These are phyloP conservation scores for Cladosporium sp. DNA, from an alignment of 2,329 filamentous ascomycete genomes.

Conservation along the genomic window DNA sequence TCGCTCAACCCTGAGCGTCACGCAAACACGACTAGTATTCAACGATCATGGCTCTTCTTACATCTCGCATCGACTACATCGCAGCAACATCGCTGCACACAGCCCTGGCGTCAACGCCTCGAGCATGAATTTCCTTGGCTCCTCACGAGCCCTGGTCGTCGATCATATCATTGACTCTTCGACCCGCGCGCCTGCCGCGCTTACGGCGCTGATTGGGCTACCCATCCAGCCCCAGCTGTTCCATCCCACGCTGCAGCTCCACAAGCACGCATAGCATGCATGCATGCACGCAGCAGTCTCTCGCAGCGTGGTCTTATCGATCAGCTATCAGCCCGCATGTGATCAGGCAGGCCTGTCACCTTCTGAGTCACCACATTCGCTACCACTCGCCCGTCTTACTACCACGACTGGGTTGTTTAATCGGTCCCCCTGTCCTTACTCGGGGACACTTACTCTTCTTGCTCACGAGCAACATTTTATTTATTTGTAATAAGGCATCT, in stretches of 20 bases:
- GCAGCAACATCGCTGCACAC: background rate
- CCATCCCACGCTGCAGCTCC: conserved; percentile 7
- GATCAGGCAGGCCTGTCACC: conserved; percentile 11
- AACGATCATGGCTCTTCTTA: conserved; percentile 1
- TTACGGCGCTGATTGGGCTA: background rate
- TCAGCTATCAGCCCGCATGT: conserved; percentile 1
- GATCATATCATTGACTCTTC: conserved; percentile 2
- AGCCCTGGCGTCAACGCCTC: background rate
- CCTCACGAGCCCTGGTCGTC: conserved; percentile 2
- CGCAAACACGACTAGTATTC: background rate
- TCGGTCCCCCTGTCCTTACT: no score
- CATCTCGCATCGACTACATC: background rate
- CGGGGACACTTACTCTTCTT: background rate
- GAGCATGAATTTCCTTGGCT: background rate
- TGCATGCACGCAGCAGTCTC: conserved; percentile 7
- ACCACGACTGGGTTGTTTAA: no score
- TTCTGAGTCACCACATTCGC: conserved; percentile 5
- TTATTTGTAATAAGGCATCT: conserved; percentile 1
- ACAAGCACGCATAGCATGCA: background rate
- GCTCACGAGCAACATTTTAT: background rate
- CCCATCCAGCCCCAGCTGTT: background rate
- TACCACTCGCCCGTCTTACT: background rate
- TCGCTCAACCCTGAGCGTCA: background rate
- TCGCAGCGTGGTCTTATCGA: background rate
- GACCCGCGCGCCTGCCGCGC: conserved; percentile 2